Base-by-base conservation (phyloP, 768 basidiomycete genomes). In the Lactarius trivialis region DNA sequence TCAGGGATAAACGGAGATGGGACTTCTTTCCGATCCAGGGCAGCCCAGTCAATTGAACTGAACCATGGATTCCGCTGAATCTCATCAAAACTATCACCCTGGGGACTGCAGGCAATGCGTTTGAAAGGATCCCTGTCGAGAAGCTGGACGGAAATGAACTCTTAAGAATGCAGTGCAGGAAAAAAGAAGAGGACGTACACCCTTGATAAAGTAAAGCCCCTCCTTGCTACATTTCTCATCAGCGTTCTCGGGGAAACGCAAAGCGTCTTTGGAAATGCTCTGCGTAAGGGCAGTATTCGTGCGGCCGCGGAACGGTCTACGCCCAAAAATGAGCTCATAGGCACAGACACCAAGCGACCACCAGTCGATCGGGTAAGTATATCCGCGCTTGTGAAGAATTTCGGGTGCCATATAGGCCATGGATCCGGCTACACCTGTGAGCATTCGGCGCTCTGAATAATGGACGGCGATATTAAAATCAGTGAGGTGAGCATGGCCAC, bases 381-480 rank as follows among this genome's bases (percentile, higher is more conserved):
- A 99, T 17, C 96, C 96, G 64, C 91, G 86, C 74, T 97, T 97
- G 50, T 85, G 79, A 45, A 99, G 78, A 51, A 99, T 96, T 84
- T 89, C 86, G 2, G 88, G 88, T 45, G 89, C 95, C 96, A 99
- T 99, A 73, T 99, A 99, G 3, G 96, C 96, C 95, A 98, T 96
- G 56, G 93, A 96, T 9, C 96, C 96, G 26, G 96, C 96, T 0
- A 99, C 90, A 26, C 94, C 93, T 14, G 90, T 94, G 28, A 89
- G 74, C 36, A 93, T 76, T 61, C 88, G 83, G 60, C 91, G 82
- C 60, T 97, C 93, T 5, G 88, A 85, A 71, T 91, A 98, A 73
- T 99, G 96, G 7, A 98, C 93, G 17, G 96, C 96, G 61, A 99
- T 99, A 73, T 99, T 99, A 76, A 99, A 97, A 73, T 99, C 96